A percentile compares a stretch with the other conserved stretches of the same genome.
phyloP scores from a whole-genome alignment of 352 stramenopile species.

The Pythium phragmitis region DNA sequence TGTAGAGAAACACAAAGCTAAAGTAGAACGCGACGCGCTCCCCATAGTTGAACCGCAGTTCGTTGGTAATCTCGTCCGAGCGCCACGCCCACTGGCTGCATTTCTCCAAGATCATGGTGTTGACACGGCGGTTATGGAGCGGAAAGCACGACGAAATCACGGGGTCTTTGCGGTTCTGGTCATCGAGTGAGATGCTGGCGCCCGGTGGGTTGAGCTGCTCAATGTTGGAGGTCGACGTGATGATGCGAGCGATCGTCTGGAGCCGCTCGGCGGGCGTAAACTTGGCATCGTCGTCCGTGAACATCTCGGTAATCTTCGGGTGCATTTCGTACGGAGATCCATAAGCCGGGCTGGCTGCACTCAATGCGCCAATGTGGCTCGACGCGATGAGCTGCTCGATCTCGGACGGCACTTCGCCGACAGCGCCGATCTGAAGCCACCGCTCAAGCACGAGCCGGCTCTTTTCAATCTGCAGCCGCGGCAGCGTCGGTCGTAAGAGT shows the following conservation, averaged over 20 bases:
- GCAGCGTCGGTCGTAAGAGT: slow-evolving; percentile 56
- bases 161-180: slow-evolving; percentile 68
- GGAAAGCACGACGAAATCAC: slow-evolving; percentile 82
- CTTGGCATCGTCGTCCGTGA: slow-evolving; percentile 58
- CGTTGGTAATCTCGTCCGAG: slow-evolving; percentile 79
- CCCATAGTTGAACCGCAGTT: slow-evolving; percentile 84
- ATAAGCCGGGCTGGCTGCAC: slow-evolving; percentile 27
- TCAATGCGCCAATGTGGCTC: slow-evolving; percentile 56
- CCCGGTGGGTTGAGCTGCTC: slow-evolving; percentile 77
- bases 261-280: slow-evolving; percentile 83
- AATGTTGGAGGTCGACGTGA: slow-evolving; percentile 70
- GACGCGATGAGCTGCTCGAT: slow-evolving; percentile 85
- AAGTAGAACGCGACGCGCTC: slow-evolving; percentile 87
- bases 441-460: slow-evolving; percentile 77
- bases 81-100: slow-evolving; percentile 74
- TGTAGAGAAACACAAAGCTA: slow-evolving; percentile 85
- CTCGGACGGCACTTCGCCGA: slow-evolving; percentile 83
- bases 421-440: slow-evolving; percentile 83
- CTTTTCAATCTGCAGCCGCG: slow-evolving; percentile 75
- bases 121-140: slow-evolving; percentile 81
- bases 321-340: slow-evolving; percentile 27
- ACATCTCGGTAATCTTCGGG: slow-evolving; percentile 22
- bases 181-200: slow-evolving; percentile 75
- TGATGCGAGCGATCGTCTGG: slow-evolving; percentile 86
- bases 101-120: slow-evolving; percentile 66